A percentile compares a stretch with the other conserved stretches of the same genome.
Evolutionary conservation across 495 filamentous ascomycete species (phyloP).

Genomic region (Podospora pseudocomata): DNA sequence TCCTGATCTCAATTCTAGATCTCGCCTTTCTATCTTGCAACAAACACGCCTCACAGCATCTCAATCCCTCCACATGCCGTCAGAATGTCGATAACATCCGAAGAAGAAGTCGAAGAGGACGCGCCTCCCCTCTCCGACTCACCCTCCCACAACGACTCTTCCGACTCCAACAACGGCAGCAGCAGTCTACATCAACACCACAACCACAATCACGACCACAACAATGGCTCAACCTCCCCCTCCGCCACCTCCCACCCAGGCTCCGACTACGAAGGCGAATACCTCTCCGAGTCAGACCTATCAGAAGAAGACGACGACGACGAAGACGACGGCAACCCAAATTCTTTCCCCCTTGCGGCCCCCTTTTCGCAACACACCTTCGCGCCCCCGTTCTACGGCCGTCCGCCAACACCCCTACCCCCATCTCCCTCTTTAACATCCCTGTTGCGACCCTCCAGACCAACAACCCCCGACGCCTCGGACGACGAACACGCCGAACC

Average conservation of each 20-base stretch:
- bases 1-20: conserved; percentile 3
- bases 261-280: conserved; percentile 20
- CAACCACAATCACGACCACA: conserved; percentile 12
- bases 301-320: conserved; percentile 14
- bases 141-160: conserved; percentile 17
- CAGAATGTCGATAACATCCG: conserved; percentile 48
- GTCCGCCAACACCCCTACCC: conserved; percentile 82
- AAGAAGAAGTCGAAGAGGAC: conserved; percentile 48
- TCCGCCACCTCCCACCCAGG: conserved; percentile 17
- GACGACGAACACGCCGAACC: conserved; percentile 74
- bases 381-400: conserved; percentile 83
- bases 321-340: conserved; percentile 21
- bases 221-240: background rate
- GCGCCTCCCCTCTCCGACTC: conserved; percentile 34
- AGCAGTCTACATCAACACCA: conserved; percentile 13
- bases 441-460: conserved; percentile 84
- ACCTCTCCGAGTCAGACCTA: background rate
- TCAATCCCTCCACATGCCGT: conserved; percentile 11
- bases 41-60: background rate
- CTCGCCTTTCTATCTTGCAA: background rate
- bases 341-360: conserved; percentile 31
- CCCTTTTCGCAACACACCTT: conserved; percentile 57
- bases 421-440: conserved; percentile 95
- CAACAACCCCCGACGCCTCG: conserved; percentile 86
- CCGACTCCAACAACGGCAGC: conserved; percentile 15